Evolutionary conservation across 129 eudicot genomes (phyloP).

Genomic region (Centella asiatica): DNA sequence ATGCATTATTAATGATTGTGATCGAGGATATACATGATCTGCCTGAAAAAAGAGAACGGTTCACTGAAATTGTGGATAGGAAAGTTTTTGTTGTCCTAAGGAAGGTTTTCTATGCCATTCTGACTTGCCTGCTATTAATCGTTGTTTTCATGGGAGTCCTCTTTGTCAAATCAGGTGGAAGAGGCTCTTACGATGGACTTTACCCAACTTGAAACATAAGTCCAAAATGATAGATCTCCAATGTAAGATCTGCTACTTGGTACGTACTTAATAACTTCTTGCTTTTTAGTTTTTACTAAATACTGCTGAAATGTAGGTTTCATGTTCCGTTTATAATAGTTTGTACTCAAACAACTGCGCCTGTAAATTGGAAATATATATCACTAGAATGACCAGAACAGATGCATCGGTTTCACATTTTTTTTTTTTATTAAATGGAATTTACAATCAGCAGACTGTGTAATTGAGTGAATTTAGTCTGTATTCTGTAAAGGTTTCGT

Average conservation of each 20-base stretch:
- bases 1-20: constrained; percentile 18
- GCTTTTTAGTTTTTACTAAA: background rate
- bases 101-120: constrained; percentile 4
- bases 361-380: background rate
- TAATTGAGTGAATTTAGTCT: background rate
- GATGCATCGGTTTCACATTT: background rate
- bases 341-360: background rate
- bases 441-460: background rate
- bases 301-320: background rate
- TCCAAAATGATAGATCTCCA: background rate
- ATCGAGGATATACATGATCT: constrained; percentile 22
- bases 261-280: background rate
- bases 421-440: background rate
- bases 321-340: background rate
- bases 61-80: constrained; percentile 14
- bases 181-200: constrained; percentile 10
- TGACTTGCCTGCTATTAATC: constrained; percentile 18
- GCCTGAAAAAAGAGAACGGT: constrained; percentile 24
- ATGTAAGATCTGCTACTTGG: background rate
- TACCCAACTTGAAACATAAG: constrained; percentile 25
- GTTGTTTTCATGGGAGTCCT: constrained; percentile 6
- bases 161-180: constrained; percentile 5
- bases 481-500: background rate
- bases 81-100: constrained; percentile 8
- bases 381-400: background rate